Base-by-base conservation (phyloP, 1,139 yeast species). In the Debaryomycetaceae sp. region DNA sequence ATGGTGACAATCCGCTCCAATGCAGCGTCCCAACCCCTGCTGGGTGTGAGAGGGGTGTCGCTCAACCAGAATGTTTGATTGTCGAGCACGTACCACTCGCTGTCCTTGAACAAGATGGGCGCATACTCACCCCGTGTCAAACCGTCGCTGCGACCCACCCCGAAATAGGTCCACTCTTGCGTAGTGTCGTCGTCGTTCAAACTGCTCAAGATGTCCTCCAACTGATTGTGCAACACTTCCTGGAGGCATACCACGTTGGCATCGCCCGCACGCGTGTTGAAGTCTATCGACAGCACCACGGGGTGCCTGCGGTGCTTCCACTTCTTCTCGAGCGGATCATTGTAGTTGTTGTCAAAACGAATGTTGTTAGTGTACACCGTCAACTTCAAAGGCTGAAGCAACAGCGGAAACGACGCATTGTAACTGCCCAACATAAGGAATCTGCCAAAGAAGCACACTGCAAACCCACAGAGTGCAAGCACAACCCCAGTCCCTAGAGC, bases 341-440 rank as follows among this genome's bases (percentile, higher is more conserved):
- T 51, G 45, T 60, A 42, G 42, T 44, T 49, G 45, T 65, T 75
- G 45, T 76, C 84, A 51, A 65, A 76, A 23, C 85, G 63, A 45
- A 80, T 75, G 51, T 80, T 80, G 55, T 80, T 77, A 24, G 81
- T 74, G 55, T 79, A 80, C 4, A 80, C 50, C 35, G 82, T 59
- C 39, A 78, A 55, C 33, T 52, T 52, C 33, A 66, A 49, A 5
- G 55, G 52, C 17, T n/a, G 14, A n/a, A 41, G 23, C 11, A 38
- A 11, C 13, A 24, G 29, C 31, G 44, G 44, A 14, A 38, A 33
- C 14, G 35, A 13, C 27, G 29, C 6, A 22, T 38, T 42, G 34
- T 34, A 42, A 5, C 31, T 34, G 11, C 22, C 9, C 13, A 39
- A 29, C n/a, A 24, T 6, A 5, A 22, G 3, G 9, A 36, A 14